Conservation (phyloP, 495 filamentous ascomycete species). For the Podospora comata region DNA sequence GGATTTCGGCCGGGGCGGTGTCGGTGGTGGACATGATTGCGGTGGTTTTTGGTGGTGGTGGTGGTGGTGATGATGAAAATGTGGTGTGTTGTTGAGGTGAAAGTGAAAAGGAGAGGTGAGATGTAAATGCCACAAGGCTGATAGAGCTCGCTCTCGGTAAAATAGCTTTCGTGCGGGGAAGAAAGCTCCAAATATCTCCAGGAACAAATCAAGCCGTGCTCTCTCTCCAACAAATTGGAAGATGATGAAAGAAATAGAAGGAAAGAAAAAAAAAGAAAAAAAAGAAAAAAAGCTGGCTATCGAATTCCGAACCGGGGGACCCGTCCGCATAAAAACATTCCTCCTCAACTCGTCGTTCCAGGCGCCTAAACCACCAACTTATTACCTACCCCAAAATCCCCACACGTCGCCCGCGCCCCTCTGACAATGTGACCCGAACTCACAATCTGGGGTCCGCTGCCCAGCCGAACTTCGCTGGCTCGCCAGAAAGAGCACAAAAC, state of each 20-base stretch:
- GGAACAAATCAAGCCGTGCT: no score
- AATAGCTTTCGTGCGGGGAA: not conserved
- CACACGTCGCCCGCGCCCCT: not conserved
- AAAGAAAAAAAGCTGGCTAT: not conserved
- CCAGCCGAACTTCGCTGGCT: no score
- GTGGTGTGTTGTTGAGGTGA: not conserved
- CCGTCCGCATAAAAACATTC: not conserved
- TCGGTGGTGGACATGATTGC: constrained; percentile 19
- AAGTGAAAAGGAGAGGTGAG: not conserved
- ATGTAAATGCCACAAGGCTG: not conserved
- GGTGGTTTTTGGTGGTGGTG: not conserved
- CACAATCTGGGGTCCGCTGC: not conserved
- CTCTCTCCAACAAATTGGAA: not conserved
- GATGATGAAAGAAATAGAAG: not conserved
- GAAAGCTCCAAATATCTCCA: not conserved
- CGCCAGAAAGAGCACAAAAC: no score
- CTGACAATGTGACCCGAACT: not conserved
- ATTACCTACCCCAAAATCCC: not conserved
- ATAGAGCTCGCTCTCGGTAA: not conserved
- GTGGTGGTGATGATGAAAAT: not conserved
- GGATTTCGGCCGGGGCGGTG: constrained; percentile 21
- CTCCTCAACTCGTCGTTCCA: not conserved
- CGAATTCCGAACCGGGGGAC: not conserved
- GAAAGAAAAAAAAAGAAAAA: not conserved
- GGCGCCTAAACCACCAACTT: not conserved